These are phyloP conservation scores for Amauroascus verrucosus DNA, from an alignment of 2,329 filamentous ascomycete species.

Conservation along the genomic window DNA sequence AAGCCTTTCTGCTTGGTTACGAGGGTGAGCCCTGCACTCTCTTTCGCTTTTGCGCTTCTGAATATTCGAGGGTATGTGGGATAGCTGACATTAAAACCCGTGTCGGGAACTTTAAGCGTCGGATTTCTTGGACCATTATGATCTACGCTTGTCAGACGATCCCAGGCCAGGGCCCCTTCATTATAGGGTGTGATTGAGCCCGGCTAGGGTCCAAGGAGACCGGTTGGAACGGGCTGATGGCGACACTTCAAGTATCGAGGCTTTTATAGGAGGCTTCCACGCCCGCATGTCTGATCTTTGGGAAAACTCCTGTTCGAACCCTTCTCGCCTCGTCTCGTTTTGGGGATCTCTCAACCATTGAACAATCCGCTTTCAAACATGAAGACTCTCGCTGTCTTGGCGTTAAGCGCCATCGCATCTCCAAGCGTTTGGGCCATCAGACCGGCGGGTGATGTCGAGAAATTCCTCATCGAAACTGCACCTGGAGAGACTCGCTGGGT, in stretches of 20 bases:
- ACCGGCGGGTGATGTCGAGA: not conserved
- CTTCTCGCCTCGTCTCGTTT: not conserved
- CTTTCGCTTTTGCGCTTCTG: not conserved
- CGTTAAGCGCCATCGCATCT: not conserved
- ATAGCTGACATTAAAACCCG: not conserved
- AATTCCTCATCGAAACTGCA: slow-evolving; percentile 11
- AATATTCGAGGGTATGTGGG: not conserved
- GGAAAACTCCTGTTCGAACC: not conserved
- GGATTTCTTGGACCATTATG: not conserved
- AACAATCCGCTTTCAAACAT: slow-evolving; percentile 1
- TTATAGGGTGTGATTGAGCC: not conserved
- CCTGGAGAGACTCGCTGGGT: slow-evolving; percentile 12
- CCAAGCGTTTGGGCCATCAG: slow-evolving; percentile 1
- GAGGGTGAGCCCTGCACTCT: not conserved
- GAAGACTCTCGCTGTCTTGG: slow-evolving; percentile 7
- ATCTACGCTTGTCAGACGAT: not conserved
- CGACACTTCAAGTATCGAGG: not conserved
- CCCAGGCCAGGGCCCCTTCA: not conserved
- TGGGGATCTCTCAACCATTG: not conserved
- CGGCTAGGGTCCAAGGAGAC: not conserved
- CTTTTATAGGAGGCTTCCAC: not conserved
- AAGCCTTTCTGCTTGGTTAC: not conserved
- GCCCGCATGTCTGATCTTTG: not conserved
- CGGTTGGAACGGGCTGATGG: not conserved
- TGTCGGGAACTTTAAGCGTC: not conserved